Conservation (phyloP, 345 rosid species). For the Gynandropsis gynandra region DNA sequence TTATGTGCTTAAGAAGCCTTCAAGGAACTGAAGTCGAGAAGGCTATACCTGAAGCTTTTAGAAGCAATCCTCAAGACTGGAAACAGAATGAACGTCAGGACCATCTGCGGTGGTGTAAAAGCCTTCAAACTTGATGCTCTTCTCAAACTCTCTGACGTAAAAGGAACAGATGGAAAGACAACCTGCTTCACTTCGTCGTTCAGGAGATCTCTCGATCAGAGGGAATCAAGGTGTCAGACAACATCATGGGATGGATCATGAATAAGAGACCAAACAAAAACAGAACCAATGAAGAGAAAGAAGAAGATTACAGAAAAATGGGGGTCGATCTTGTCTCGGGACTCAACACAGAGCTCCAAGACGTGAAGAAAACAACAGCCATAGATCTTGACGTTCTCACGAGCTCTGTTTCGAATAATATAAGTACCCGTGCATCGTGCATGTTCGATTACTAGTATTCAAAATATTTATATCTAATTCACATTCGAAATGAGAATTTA, state of each 20-base stretch:
- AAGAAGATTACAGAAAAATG: slow-evolving; percentile 83
- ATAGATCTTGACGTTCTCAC: too few species aligned
- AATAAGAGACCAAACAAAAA: slow-evolving; percentile 45
- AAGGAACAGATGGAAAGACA: slow-evolving; percentile 87
- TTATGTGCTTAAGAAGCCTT: slow-evolving; percentile 88
- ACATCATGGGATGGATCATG: slow-evolving; percentile 82
- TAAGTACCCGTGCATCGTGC: too few species aligned
- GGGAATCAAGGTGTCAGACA: slow-evolving; percentile 75
- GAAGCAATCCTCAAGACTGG: slow-evolving; percentile 96
- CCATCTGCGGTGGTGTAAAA: slow-evolving; percentile 86
- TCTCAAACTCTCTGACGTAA: too few species aligned
- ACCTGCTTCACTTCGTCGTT: slow-evolving; percentile 90
- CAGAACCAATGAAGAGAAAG: slow-evolving; percentile 61
- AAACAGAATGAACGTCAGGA: slow-evolving; percentile 94
- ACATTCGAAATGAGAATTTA: too few species aligned
- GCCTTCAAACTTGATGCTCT: slow-evolving; percentile 94
- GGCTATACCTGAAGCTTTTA: slow-evolving; percentile 75
- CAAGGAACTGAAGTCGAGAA: slow-evolving; percentile 88
- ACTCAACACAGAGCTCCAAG: slow-evolving; percentile 65
- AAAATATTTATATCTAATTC: too few species aligned
- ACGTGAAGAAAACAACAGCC: slow-evolving; percentile 96
- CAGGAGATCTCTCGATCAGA: slow-evolving; percentile 85
- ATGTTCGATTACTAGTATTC: too few species aligned
- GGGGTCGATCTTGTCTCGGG: slow-evolving; percentile 90
- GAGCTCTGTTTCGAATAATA: too few species aligned